Evolutionary conservation across 495 filamentous ascomycete genomes (phyloP).

Genomic region (Copromyces sp.): DNA sequence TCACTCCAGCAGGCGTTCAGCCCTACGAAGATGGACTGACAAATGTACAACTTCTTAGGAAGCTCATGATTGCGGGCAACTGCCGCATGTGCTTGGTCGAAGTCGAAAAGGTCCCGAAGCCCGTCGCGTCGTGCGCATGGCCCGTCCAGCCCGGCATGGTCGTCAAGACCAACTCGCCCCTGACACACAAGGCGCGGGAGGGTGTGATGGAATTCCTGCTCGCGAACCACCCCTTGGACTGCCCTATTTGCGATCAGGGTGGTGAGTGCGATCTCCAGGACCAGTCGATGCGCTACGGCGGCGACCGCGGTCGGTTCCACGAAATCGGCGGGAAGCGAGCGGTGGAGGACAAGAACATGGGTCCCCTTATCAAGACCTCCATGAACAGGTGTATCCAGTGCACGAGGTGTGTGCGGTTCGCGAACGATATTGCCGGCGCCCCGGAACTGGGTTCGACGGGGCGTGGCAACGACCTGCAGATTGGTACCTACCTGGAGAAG

Average conservation of each 20-base stretch:
- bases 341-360: constrained; percentile 98
- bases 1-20: constrained; percentile 4
- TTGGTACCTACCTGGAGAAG: constrained; percentile 91
- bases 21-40: constrained; percentile 12
- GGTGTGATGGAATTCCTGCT: constrained; percentile 98
- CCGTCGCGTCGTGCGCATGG: constrained; percentile 97
- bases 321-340: constrained; percentile 90
- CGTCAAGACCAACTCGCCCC: constrained; percentile 91
- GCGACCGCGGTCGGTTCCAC: constrained; percentile 92
- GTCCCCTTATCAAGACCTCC: constrained; percentile 97
- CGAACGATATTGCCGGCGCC: constrained; percentile 93
- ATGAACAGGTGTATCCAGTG: constrained; percentile 99
- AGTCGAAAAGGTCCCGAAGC: constrained; percentile 90
- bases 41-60: constrained; percentile 44
- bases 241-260: constrained; percentile 96
- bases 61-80: constrained; percentile 97
- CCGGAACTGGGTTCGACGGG: constrained; percentile 90
- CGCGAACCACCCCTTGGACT: constrained; percentile 95
- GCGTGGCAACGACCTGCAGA: constrained; percentile 93
- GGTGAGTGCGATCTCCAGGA: constrained; percentile 98
- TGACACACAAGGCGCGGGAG: constrained; percentile 93
- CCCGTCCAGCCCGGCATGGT: constrained; percentile 98
- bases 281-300: constrained; percentile 97
- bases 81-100: constrained; percentile 99
- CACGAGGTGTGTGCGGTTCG: constrained; percentile 93